phyloP scores from a whole-genome alignment of 805 yeast species.

The Ogataea salicorniae region DNA sequence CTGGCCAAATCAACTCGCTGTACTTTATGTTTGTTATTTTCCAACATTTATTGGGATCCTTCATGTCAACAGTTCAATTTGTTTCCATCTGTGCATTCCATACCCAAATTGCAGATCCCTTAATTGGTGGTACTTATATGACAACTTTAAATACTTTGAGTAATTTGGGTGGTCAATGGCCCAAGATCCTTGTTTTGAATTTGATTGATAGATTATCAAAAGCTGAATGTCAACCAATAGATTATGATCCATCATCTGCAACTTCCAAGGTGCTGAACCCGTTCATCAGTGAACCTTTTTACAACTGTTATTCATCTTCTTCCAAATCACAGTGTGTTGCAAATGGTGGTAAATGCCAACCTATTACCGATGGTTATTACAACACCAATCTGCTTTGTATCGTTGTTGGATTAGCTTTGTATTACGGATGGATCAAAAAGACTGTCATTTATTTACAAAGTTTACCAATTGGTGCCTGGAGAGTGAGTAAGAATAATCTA shows the following conservation, averaged over 20 bases:
- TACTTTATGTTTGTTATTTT: conserved; percentile 70
- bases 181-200: conserved; percentile 70
- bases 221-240: conserved; percentile 44
- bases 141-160: conserved; percentile 88
- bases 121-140: conserved; percentile 97
- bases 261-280: conserved; percentile 13
- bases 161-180: conserved; percentile 98
- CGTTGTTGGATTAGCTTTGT: conserved; percentile 55
- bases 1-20: conserved; percentile 39
- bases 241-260: conserved; percentile 7
- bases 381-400: conserved; percentile 72
- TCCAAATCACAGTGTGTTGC: conserved; percentile 46
- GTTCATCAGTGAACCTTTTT: conserved; percentile 22
- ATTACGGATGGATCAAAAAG: conserved; percentile 57
- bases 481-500: conserved; percentile 35
- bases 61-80: conserved; percentile 93
- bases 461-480: conserved; percentile 74
- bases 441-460: conserved; percentile 63
- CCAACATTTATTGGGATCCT: conserved; percentile 81
- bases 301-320: conserved; percentile 25
- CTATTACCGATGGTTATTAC: conserved; percentile 77
- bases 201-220: conserved; percentile 76
- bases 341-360: conserved; percentile 50
- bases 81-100: conserved; percentile 94
- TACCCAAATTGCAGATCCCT: conserved; percentile 91